A percentile compares a stretch with the other conserved stretches of the same genome.
Evolutionary conservation across 1,139 yeast species (phyloP).

Genomic region (Hansenula lynferdii): DNA sequence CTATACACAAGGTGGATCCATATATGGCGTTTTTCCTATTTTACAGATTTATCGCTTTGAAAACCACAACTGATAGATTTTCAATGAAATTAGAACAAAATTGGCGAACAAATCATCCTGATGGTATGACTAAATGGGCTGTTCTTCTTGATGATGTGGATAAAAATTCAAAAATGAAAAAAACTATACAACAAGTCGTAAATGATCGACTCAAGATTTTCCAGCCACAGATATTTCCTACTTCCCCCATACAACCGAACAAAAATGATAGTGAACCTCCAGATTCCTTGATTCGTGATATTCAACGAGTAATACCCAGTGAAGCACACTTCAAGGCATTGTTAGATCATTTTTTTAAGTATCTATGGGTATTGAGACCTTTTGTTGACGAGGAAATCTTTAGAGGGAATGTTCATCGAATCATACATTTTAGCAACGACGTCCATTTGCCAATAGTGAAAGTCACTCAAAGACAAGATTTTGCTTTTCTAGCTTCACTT

Average conservation of each 20-base stretch:
- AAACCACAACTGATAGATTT: neutral
- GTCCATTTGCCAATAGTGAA: neutral
- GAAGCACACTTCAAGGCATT: neutral
- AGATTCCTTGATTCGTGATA: neutral
- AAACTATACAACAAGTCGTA: conserved; percentile 5
- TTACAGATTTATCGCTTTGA: conserved; percentile 9
- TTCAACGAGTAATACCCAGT: neutral
- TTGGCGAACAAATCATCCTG: conserved; percentile 13
- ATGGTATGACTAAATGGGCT: conserved; percentile 17
- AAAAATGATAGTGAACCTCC: conserved; percentile 1
- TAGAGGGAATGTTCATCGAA: neutral
- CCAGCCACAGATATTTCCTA: neutral
- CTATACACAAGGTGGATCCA: conserved; percentile 13
- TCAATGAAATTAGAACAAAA: conserved; percentile 4
- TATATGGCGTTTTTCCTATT: conserved; percentile 14
- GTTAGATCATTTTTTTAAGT: neutral
- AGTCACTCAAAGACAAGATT: conserved; percentile 2
- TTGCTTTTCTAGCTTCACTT: conserved; percentile 2
- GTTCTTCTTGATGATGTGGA: conserved; percentile 9
- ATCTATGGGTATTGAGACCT: conserved; percentile 3
- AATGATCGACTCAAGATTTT: conserved; percentile 8
- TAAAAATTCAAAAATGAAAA: conserved; percentile 7
- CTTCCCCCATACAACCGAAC: conserved; percentile 4
- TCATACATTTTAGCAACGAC: neutral
- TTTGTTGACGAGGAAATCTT: conserved; percentile 2